A percentile compares a stretch with the other conserved stretches of the same genome.
Evolutionary conservation across 148 eudicot species (phyloP).

Genomic region (Dysphania ambrosioides): DNA sequence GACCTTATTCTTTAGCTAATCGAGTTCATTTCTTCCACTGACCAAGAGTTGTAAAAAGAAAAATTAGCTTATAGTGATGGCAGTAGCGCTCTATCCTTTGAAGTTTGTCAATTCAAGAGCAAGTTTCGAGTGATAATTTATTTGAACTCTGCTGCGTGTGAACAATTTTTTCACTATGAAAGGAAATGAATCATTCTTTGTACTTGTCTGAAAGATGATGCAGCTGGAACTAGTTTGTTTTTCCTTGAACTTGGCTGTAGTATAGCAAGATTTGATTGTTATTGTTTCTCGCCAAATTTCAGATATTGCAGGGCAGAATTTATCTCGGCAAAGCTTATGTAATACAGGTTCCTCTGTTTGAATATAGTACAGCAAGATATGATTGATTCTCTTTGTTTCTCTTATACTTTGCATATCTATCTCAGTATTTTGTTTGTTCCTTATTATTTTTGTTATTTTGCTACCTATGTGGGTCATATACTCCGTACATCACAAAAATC

Average conservation of each 20-base stretch:
- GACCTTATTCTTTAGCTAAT: constrained; percentile 24
- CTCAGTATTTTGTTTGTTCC: too few relatives aligned
- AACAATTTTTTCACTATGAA: constrained; percentile 2
- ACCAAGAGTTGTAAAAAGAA: constrained; percentile 28
- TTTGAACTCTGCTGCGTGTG: constrained; percentile 10
- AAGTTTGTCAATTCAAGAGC: neutral
- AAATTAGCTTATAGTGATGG: constrained; percentile 16
- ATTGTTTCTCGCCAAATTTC: neutral
- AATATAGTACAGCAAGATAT: too few relatives aligned
- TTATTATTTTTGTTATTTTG: too few relatives aligned
- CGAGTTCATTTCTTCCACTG: constrained; percentile 22
- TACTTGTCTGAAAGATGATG: constrained; percentile 9
- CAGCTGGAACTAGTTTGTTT: neutral
- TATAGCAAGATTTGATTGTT: constrained; percentile 1
- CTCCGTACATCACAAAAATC: too few relatives aligned
- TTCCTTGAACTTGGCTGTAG: too few relatives aligned
- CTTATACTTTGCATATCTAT: too few relatives aligned
- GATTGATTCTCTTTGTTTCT: too few relatives aligned
- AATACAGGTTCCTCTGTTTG: too few relatives aligned
- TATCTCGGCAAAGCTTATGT: too few relatives aligned
- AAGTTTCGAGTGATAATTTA: neutral
- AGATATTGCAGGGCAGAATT: neutral
- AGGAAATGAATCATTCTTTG: constrained; percentile 11
- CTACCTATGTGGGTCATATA: too few relatives aligned
- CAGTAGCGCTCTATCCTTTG: constrained; percentile 3